Evolutionary conservation across 345 rosid genomes (phyloP), one percentile per base, ranked within the genome.

Genomic region (Boechera retrofracta): DNA sequence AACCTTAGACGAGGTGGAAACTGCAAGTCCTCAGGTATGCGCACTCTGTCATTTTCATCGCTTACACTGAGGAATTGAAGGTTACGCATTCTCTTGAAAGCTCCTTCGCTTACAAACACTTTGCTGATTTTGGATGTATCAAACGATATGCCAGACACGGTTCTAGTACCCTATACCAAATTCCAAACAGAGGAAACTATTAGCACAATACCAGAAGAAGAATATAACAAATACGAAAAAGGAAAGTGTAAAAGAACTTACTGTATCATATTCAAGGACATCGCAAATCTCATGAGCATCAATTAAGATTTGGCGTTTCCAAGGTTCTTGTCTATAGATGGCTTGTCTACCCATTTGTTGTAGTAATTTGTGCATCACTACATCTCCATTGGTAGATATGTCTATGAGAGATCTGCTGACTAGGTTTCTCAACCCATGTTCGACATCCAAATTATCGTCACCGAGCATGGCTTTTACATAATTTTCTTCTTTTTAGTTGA

Each of bases 61-160:
- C 10, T 6, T 75, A 80, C 26, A 18, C 58, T 60, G 1, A 80
- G 73, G 7, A 71, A 48, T 28, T 54, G 56, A 44, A 76, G 80
- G 59, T 76, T 67, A 6, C 0, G 2, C 80, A 80, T 75, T 9
- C 29, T 80, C n/a, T 6, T 7, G 7, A 80, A 80, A 5, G 21
- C 71, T 16, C 24, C 3, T 6, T 47, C 12, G 5, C 15, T 11
- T 24, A 80, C 18, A 15, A 11, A 11, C 11, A 76, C 4, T 8
- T 67, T 6, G 1, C 1, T 32, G 13, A 61, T 61, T 39, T n/a
- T 33, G 0, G 77, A 71, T n/a, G 24, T 10, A 36, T 79, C 53
- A 1, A 79, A 13, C 4, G 31, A 39, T 28, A 78, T 67, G 3
- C 80, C 82, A 6, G 39, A 24, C 11, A 78, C 35, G 2, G 18